Percentiles rank a stretch among this genome's conserved stretches.
phyloP scores from a whole-genome alignment of 2,329 filamentous ascomycete species.

The Alternaria atra region DNA sequence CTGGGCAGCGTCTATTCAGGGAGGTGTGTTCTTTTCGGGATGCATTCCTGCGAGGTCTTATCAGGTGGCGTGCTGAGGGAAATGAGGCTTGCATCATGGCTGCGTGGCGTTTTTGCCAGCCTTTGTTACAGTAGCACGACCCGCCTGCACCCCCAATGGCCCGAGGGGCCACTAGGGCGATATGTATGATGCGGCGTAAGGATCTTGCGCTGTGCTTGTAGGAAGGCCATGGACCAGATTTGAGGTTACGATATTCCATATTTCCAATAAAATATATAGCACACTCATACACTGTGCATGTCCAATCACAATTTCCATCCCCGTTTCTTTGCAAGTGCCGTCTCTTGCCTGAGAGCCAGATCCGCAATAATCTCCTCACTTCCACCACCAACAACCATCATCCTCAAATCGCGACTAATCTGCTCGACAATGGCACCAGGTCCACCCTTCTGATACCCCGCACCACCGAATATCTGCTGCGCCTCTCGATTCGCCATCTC shows the following conservation, averaged over 20 bases:
- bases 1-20: too few relatives aligned
- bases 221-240: neutral
- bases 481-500: conserved; percentile 63
- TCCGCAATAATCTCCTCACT: conserved; percentile 66
- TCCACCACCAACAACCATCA: conserved; percentile 63
- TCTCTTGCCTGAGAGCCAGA: conserved; percentile 62
- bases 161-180: too few relatives aligned
- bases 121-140: too few relatives aligned
- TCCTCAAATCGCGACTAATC: conserved; percentile 62
- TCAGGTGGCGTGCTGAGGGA: too few relatives aligned
- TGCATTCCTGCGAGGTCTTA: too few relatives aligned
- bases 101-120: too few relatives aligned
- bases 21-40: too few relatives aligned
- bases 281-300: neutral
- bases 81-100: too few relatives aligned
- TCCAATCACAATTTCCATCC: conserved; percentile 56
- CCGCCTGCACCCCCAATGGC: too few relatives aligned
- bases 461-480: conserved; percentile 64
- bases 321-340: conserved; percentile 49
- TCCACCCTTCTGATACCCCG: conserved; percentile 62
- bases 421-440: conserved; percentile 62
- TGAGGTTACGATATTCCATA: neutral
- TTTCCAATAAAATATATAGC: neutral
- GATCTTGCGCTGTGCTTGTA: neutral
- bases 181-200: too few relatives aligned